phyloP scores from a whole-genome alignment of 1,139 yeast genomes.

The Geotrichum restrictum region DNA sequence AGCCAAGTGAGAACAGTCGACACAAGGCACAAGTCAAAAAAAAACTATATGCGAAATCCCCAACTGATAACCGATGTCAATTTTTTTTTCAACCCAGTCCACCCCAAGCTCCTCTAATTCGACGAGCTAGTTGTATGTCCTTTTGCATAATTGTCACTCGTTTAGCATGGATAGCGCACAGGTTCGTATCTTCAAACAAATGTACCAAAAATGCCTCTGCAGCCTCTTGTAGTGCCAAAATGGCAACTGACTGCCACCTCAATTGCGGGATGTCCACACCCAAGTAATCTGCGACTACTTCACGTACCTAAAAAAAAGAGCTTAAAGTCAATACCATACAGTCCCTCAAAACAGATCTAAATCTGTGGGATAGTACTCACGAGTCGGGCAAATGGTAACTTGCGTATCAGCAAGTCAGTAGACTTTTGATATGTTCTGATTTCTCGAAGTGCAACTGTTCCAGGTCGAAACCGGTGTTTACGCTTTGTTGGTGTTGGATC shows the following conservation, averaged over 20 bases:
- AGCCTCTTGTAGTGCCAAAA: slow-evolving; percentile 87
- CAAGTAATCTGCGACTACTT: slow-evolving; percentile 65
- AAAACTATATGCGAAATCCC: background rate
- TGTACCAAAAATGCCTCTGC: slow-evolving; percentile 85
- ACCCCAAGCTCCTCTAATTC: slow-evolving; percentile 63
- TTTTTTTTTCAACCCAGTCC: slow-evolving; percentile 20
- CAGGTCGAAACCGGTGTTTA: slow-evolving; percentile 62
- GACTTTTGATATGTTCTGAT: slow-evolving; percentile 73
- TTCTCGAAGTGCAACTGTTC: slow-evolving; percentile 71
- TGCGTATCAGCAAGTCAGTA: slow-evolving; percentile 72
- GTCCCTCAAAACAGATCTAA: background rate
- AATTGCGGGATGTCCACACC: slow-evolving; percentile 51
- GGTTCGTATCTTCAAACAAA: slow-evolving; percentile 80
- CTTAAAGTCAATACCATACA: no score
- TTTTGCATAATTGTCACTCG: slow-evolving; percentile 92
- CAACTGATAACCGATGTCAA: no score
- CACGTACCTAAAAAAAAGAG: slow-evolving; percentile 48
- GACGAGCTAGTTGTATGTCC: slow-evolving; percentile 85
- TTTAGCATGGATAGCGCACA: slow-evolving; percentile 89
- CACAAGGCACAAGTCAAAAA: no score
- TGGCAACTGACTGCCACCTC: slow-evolving; percentile 88
- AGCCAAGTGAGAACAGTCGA: no score
- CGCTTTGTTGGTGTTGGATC: slow-evolving; percentile 26
- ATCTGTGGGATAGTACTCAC: slow-evolving; percentile 24
- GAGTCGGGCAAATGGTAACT: slow-evolving; percentile 87